Base-by-base conservation (phyloP, 140 eudicot species). In the Erigeron philadelphicus region DNA sequence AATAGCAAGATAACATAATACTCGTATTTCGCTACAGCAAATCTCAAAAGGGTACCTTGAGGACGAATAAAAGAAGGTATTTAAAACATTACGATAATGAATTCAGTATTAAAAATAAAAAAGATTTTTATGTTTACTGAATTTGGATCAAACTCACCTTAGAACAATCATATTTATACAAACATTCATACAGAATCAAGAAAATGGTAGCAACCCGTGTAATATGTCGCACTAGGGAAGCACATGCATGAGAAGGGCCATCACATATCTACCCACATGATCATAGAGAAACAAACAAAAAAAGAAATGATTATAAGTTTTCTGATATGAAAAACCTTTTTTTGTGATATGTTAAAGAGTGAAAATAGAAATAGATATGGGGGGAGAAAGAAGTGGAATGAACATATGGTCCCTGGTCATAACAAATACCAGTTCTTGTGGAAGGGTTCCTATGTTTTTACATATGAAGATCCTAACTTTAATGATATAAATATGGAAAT, bases 361-460 rank as follows among this genome's bases (percentile, higher is more conserved):
- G 65, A 53, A 72, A 42, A 60, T 1, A 62, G 23, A 41, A 66
- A 57, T 43, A 67, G 67, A 66, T 19, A 12, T 19, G 66, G 56
- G 76, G 63, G 55, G 81, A 76, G 74, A 58, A 48, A 63, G 72
- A 76, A 53, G 76, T 7, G 79, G 74, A 35, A 60, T n/a, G 50
- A 72, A 25, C 44, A 0, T 47, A 4, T 60, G 69, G 53, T 72
- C 47, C 66, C 53, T 46, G 61, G 60, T 69, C 75, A 15, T 60
- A 61, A 76, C 67, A 45, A 44, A 70, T 76, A 76, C 76, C 76
- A 76, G 15, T 76, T 76, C 72, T 46, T 76, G 76, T 70, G 68
- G 74, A 58, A 45, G 35, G 62, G 68, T 54, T 57, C 69, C 55
- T 57, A 13, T 63, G 42, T 17, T 53, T 42, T 50, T 31, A 31